Percentiles rank a stretch among this genome's conserved stretches.
phyloP scores from a whole-genome alignment of 2,329 filamentous ascomycete species.

The Beauveria sp. region DNA sequence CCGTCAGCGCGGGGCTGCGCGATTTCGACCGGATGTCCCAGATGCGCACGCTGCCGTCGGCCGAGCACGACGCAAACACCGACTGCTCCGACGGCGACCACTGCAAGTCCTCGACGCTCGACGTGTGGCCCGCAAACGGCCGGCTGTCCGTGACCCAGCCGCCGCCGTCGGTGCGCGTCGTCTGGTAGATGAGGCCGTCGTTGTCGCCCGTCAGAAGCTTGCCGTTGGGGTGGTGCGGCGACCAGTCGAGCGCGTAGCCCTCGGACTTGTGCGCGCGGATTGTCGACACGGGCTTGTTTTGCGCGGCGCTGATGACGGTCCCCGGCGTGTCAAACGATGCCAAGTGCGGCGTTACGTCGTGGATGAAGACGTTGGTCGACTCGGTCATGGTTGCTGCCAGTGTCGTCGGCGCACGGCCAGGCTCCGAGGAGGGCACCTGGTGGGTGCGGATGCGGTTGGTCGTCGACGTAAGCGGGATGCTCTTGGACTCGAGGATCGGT shows the following conservation, averaged over 20 bases:
- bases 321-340: conserved; percentile 85
- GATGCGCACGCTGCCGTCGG: conserved; percentile 88
- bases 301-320: conserved; percentile 66
- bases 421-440: conserved; percentile 66
- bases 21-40: conserved; percentile 94
- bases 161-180: conserved; percentile 77
- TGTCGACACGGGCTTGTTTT: conserved; percentile 82
- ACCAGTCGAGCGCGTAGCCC: conserved; percentile 98
- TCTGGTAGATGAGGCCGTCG: conserved; percentile 80
- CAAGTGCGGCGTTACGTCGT: conserved; percentile 88
- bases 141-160: conserved; percentile 82
- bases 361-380: conserved; percentile 78
- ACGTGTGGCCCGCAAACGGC: conserved; percentile 74
- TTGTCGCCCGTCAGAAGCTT: conserved; percentile 91
- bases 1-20: conserved; percentile 76
- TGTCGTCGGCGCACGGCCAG: conserved; percentile 67
- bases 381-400: conserved; percentile 90
- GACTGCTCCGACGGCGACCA: conserved; percentile 92
- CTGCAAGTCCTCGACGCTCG: conserved; percentile 88
- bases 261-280: conserved; percentile 87
- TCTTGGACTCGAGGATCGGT: conserved; percentile 87
- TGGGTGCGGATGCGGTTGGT: conserved; percentile 90
- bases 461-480: conserved; percentile 76
- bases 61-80: conserved; percentile 90
- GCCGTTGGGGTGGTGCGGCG: conserved; percentile 64